phyloP scores from a whole-genome alignment of 305 asterid genomes.

The Fraxinus angustifolia region DNA sequence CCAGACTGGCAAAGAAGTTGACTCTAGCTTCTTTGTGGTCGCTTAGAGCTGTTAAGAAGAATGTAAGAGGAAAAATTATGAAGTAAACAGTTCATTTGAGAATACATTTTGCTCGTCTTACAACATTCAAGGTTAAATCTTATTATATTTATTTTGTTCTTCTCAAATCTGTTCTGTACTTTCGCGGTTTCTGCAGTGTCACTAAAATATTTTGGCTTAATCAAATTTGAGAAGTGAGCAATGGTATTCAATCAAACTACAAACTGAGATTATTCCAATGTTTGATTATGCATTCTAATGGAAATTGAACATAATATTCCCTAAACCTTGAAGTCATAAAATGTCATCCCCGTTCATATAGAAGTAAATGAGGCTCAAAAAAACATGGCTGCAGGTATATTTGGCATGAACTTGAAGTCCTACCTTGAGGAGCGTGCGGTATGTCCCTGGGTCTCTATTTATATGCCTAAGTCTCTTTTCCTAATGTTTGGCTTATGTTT shows the following conservation, averaged over 20 bases:
- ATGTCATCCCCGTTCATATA: conserved; percentile 6
- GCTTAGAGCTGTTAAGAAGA: neutral
- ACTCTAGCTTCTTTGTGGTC: neutral
- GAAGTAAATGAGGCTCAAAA: neutral
- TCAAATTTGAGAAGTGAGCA: neutral
- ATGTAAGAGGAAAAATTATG: neutral
- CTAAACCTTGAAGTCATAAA: neutral
- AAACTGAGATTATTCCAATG: neutral
- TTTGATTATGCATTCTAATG: neutral
- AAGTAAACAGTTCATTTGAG: neutral
- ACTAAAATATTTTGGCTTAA: neutral
- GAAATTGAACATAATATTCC: neutral
- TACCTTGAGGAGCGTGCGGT: conserved; percentile 95
- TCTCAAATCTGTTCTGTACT: neutral
- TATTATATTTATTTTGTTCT: neutral
- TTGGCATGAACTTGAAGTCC: conserved; percentile 97
- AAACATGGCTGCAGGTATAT: conserved; percentile 64
- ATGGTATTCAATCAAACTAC: neutral
- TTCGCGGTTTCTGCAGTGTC: neutral
- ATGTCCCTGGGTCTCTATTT: conserved; percentile 19
- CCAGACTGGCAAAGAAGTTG: neutral
- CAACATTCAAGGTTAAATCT: neutral
- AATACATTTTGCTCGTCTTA: neutral
- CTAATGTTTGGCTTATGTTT: neutral
- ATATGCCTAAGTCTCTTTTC: neutral